Percentiles rank a stretch among this genome's conserved stretches.
These are phyloP conservation scores for Plasmodium fragile DNA, from an alignment of 169 alveolate genomes.

Conservation along the genomic window DNA sequence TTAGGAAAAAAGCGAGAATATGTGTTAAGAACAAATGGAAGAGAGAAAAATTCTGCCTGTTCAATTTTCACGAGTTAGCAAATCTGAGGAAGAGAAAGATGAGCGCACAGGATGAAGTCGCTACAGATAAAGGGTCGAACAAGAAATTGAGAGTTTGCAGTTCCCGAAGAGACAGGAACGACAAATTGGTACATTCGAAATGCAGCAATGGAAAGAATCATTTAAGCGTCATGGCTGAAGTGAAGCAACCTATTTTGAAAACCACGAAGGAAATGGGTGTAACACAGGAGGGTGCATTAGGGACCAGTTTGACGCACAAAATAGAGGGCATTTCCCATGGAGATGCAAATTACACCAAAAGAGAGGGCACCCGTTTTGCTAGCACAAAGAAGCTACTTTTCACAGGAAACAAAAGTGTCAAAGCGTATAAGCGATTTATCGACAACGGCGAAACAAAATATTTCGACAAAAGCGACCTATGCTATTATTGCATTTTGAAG, in stretches of 20 bases:
- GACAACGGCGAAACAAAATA: background rate
- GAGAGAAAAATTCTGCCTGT: constrained; percentile 11
- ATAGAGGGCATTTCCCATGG: background rate
- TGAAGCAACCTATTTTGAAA: background rate
- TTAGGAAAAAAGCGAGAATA: background rate
- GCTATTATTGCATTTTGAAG: constrained; percentile 26
- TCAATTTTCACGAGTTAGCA: constrained; percentile 18
- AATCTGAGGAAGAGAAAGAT: constrained; percentile 22
- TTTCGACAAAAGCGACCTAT: constrained; percentile 31
- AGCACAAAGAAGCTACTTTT: background rate
- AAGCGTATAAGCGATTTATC: constrained; percentile 9
- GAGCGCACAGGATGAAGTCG: background rate
- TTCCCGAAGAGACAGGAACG: background rate
- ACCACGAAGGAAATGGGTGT: background rate
- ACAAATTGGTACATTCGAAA: background rate
- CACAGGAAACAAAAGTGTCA: background rate
- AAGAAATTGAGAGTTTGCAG: background rate
- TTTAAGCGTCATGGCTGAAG: background rate
- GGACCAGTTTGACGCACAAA: background rate
- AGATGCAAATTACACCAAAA: background rate
- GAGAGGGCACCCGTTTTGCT: background rate
- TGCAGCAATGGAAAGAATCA: background rate
- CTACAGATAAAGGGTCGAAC: background rate
- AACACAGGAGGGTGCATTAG: background rate
- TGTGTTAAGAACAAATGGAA: background rate